Percentiles rank a stretch among this genome's conserved stretches.
Conservation (phyloP, 75 land plant species). For the Adiantum capillusveneris region DNA sequence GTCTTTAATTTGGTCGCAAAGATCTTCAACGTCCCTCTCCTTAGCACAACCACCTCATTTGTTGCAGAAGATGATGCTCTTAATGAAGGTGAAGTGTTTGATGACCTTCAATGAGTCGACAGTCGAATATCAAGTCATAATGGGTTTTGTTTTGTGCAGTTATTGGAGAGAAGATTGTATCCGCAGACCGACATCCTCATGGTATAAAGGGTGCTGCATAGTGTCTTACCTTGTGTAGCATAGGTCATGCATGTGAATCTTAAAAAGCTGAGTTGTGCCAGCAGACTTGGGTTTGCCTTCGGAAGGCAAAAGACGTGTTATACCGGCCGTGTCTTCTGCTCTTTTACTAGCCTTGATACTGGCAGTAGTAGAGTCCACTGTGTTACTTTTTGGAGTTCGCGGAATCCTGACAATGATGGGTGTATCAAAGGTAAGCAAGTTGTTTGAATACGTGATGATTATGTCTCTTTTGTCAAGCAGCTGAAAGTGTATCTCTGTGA, state of each 20-base stretch:
- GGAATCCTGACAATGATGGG: constrained; percentile 77
- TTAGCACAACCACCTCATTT: constrained; percentile 93
- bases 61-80: constrained; percentile 86
- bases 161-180: no score
- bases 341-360: constrained; percentile 62
- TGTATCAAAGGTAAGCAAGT: constrained; percentile 71
- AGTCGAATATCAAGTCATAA: no score
- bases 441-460: no score
- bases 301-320: neutral
- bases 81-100: neutral
- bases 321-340: constrained; percentile 88
- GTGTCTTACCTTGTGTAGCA: no score
- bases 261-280: no score
- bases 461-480: neutral
- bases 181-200: no score
- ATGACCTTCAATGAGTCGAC: no score
- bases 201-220: no score
- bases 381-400: constrained; percentile 54
- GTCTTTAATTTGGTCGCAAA: constrained; percentile 89
- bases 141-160: no score
- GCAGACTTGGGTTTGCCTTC: no score
- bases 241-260: no score
- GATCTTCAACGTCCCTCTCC: constrained; percentile 84
- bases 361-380: constrained; percentile 68
- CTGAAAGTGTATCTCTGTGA: no score